Evolutionary conservation across 2,329 filamentous ascomycete species (phyloP).

Genomic region (Pleurostoma richardsiae): DNA sequence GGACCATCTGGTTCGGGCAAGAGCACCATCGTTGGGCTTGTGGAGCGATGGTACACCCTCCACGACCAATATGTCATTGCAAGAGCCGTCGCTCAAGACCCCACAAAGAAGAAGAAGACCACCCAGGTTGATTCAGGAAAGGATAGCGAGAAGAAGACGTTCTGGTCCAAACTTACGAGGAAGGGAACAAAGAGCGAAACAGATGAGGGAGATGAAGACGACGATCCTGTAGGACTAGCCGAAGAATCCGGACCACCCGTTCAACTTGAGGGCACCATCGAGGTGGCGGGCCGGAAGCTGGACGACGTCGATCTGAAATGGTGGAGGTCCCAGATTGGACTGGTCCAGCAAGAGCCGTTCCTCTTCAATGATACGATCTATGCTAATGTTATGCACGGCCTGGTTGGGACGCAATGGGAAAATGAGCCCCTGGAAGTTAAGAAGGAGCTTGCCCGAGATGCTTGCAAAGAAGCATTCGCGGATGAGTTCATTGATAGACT

Average conservation of each 20-base stretch:
- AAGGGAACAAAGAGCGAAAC: constrained; percentile 15
- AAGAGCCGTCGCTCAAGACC: constrained; percentile 42
- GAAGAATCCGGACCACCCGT: constrained; percentile 4
- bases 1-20: constrained; percentile 71
- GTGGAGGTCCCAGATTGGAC: constrained; percentile 42
- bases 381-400: constrained; percentile 48
- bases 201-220: constrained; percentile 19
- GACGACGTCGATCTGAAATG: constrained; percentile 57
- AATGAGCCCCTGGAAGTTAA: constrained; percentile 31
- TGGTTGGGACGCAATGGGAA: constrained; percentile 36
- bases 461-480: constrained; percentile 63
- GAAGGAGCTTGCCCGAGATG: constrained; percentile 53
- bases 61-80: constrained; percentile 46
- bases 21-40: constrained; percentile 65
- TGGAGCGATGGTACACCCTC: constrained; percentile 69
- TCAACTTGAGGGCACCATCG: constrained; percentile 1
- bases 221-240: constrained; percentile 19
- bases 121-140: constrained; percentile 22
- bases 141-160: constrained; percentile 15
- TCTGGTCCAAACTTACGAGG: constrained; percentile 6
- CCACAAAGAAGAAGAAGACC: constrained; percentile 32
- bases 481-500: constrained; percentile 64
- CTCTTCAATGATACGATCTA: constrained; percentile 43
- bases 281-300: constrained; percentile 10
- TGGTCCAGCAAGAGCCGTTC: constrained; percentile 32